Base-by-base conservation (phyloP, 345 rosid species). In the Pistacia integerrima region DNA sequence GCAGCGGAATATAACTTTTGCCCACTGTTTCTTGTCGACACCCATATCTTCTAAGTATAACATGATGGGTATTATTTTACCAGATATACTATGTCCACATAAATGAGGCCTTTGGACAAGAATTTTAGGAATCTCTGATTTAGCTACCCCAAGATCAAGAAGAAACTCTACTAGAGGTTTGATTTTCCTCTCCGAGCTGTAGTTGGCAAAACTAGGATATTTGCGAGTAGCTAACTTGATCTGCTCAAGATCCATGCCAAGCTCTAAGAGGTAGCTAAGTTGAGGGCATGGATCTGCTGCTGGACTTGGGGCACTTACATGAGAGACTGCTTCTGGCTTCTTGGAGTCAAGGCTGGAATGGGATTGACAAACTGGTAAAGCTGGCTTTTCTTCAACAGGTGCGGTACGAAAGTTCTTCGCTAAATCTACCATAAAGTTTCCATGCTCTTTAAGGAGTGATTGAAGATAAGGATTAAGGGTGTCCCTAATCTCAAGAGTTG, bases 41-140 rank as follows among this genome's bases (percentile, higher is more conserved):
- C 98, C 98, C 70, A 93, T 64, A 13, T 82, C 78, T 84, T 93
- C 98, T 2, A 91, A 84, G 56, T 84, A 88, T 58, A 73, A 64
- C 98, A 93, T 91, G 46, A 93, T 90, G 4, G 98, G 98, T 61
- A 83, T 88, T 28, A 93, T 82, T 63, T 93, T 90, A 6, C 88
- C 88, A 0, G 89, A 76, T 17, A 93, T 74, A 82, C 98, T 93
- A 22, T 90, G 88, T 72, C 97, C 25, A 25, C 25, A 91, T 0
- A 93, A 73, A 77, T 91, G 97, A 41, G 98, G 97, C 55, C 97
- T 86, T 83, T 87, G 90, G 71, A 78, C 72, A 41, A 93, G 85
- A 74, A 91, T 89, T 57, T 78, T 76, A 0, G 88, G 85, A 70
- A 93, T 86, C 51, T 88, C 84, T 55, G 93, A 85, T 64, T 89